phyloP scores from a whole-genome alignment of 2,329 filamentous ascomycete species.

The Verticillium klebahnii region DNA sequence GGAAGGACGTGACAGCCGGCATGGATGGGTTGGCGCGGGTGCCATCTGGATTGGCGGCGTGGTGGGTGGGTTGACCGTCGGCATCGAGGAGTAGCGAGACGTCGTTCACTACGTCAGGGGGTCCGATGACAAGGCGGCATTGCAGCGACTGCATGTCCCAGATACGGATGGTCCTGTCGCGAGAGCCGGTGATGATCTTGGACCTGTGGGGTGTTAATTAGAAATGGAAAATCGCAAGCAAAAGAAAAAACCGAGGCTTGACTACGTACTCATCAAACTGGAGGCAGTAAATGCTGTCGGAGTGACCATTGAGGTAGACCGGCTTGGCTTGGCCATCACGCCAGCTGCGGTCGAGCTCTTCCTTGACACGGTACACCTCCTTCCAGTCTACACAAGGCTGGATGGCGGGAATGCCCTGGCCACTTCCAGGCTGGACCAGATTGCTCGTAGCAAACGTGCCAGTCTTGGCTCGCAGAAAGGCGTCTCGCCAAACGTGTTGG shows the following conservation, averaged over 20 bases:
- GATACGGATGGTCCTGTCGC: slow-evolving; percentile 90
- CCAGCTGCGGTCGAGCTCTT: slow-evolving; percentile 76
- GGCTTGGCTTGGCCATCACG: slow-evolving; percentile 70
- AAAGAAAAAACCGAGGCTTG: no score
- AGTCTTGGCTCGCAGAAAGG: slow-evolving; percentile 58
- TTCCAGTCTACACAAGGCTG: slow-evolving; percentile 74
- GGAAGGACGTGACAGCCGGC: slow-evolving; percentile 53
- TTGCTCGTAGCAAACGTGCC: slow-evolving; percentile 54
- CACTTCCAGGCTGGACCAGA: slow-evolving; percentile 46
- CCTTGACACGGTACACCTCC: slow-evolving; percentile 73
- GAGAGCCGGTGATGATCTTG: slow-evolving; percentile 95
- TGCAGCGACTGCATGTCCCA: slow-evolving; percentile 91
- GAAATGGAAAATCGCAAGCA: background rate
- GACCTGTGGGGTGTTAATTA: slow-evolving; percentile 49
- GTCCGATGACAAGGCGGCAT: slow-evolving; percentile 83
- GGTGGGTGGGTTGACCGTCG: slow-evolving; percentile 48
- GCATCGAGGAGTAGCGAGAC: slow-evolving; percentile 46
- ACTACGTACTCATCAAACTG: slow-evolving; percentile 87
- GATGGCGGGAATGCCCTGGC: slow-evolving; percentile 51
- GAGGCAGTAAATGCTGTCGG: slow-evolving; percentile 94
- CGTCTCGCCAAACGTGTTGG: slow-evolving; percentile 60
- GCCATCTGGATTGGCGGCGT: slow-evolving; percentile 49
- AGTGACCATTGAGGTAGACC: slow-evolving; percentile 88
- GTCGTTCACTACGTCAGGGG: slow-evolving; percentile 58
- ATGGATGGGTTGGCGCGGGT: slow-evolving; percentile 38